A percentile compares a stretch with the other conserved stretches of the same genome.
These are phyloP conservation scores for Starmerella khaoyaiensis DNA, from an alignment of 805 yeast species.

Conservation along the genomic window DNA sequence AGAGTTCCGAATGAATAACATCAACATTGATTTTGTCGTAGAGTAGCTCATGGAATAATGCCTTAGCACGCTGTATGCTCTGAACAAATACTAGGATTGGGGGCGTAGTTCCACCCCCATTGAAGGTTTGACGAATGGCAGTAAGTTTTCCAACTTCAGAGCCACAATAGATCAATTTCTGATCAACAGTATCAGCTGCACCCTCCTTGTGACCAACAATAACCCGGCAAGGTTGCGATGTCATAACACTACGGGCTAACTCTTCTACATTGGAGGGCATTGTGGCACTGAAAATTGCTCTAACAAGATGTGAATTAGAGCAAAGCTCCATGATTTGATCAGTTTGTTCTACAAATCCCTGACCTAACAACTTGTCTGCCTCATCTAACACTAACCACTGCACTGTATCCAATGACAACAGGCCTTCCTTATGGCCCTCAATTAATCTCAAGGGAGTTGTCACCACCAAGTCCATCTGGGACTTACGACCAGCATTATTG, in stretches of 20 bases:
- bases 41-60: slow-evolving; percentile 79
- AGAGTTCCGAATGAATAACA: slow-evolving; percentile 89
- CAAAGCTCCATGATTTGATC: slow-evolving; percentile 64
- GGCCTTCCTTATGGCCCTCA: slow-evolving; percentile 54
- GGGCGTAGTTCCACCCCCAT: slow-evolving; percentile 59
- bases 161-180: slow-evolving; percentile 73
- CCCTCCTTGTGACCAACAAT: slow-evolving; percentile 91
- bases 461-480: slow-evolving; percentile 66
- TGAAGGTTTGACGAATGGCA: slow-evolving; percentile 76
- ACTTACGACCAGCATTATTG: slow-evolving; percentile 39
- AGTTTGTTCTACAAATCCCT: slow-evolving; percentile 75
- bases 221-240: slow-evolving; percentile 60
- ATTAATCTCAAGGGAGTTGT: slow-evolving; percentile 83
- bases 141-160: slow-evolving; percentile 89
- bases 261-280: slow-evolving; percentile 89
- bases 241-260: slow-evolving; percentile 73
- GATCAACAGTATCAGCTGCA: slow-evolving; percentile 73
- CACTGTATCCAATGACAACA: slow-evolving; percentile 50
- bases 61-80: slow-evolving; percentile 86
- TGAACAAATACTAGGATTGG: slow-evolving; percentile 89
- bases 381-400: slow-evolving; percentile 79
- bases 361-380: slow-evolving; percentile 88
- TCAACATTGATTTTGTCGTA: slow-evolving; percentile 90
- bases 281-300: slow-evolving; percentile 87
- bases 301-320: slow-evolving; percentile 35